Evolutionary conservation across 2,329 filamentous ascomycete genomes (phyloP).

Genomic region (Pseudogymnoascus sp.): DNA sequence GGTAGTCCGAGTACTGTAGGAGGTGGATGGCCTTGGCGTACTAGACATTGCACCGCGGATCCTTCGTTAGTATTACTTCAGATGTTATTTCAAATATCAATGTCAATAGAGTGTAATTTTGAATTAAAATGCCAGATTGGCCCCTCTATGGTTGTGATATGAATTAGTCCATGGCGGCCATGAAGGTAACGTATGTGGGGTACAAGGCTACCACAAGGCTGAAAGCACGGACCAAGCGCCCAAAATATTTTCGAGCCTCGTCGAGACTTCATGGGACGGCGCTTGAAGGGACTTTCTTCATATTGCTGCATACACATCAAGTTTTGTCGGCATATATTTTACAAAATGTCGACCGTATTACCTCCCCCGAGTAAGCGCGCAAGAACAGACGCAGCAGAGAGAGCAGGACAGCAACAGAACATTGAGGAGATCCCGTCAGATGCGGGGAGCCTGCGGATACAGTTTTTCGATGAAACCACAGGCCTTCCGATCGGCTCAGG

Average conservation of each 20-base stretch:
- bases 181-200: not conserved
- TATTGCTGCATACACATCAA: not conserved
- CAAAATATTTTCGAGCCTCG: conserved; percentile 13
- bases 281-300: conserved; percentile 5
- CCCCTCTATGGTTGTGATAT: not conserved
- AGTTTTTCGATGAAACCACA: conserved; percentile 79
- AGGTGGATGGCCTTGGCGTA: conserved; percentile 14
- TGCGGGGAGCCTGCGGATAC: conserved; percentile 71
- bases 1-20: conserved; percentile 21
- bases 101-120: not conserved
- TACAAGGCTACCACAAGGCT: conserved; percentile 22
- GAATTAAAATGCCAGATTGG: not conserved
- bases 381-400: conserved; percentile 65
- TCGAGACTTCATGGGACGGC: conserved; percentile 14
- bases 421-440: conserved; percentile 60
- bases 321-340: not conserved
- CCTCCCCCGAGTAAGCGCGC: conserved; percentile 88
- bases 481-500: conserved; percentile 59
- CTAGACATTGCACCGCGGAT: not conserved
- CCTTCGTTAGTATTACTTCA: not conserved
- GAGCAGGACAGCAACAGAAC: conserved; percentile 67
- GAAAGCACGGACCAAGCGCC: conserved; percentile 12
- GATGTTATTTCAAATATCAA: not conserved
- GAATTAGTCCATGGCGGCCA: not conserved
- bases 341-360: conserved; percentile 66